phyloP scores from a whole-genome alignment of 1,284 basidiomycete species.

The Cystobasidium sp. region DNA sequence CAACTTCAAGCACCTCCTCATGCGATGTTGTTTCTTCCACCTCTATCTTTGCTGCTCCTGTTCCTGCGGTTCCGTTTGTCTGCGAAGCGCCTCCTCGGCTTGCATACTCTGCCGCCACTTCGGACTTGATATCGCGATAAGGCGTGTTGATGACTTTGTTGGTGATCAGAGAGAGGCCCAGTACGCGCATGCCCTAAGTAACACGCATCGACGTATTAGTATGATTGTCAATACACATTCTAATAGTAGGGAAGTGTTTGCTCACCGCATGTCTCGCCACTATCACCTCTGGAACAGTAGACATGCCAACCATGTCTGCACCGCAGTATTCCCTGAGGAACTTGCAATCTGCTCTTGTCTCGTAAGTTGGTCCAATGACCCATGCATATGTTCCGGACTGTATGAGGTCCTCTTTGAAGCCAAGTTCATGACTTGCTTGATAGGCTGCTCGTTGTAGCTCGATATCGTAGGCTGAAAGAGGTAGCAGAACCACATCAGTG shows the following conservation, averaged over 20 bases:
- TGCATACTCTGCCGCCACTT: constrained; percentile 45
- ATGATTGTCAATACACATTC: too few relatives aligned
- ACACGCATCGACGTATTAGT: too few relatives aligned
- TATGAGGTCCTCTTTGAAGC: constrained; percentile 43
- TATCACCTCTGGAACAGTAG: constrained; percentile 53
- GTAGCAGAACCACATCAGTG: neutral
- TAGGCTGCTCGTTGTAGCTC: constrained; percentile 48
- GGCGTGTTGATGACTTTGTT: constrained; percentile 52
- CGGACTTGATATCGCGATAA: constrained; percentile 49
- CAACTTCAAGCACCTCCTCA: constrained; percentile 44
- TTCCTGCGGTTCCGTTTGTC: neutral
- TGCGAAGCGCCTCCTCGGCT: neutral
- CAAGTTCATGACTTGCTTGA: constrained; percentile 45
- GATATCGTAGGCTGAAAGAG: constrained; percentile 50
- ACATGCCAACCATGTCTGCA: constrained; percentile 53
- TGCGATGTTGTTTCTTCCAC: constrained; percentile 34
- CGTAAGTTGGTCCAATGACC: constrained; percentile 53
- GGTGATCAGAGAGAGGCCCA: constrained; percentile 53
- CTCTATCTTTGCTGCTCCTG: constrained; percentile 19
- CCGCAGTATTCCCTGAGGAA: constrained; percentile 48
- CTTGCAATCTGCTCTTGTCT: constrained; percentile 51
- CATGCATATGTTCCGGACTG: constrained; percentile 51
- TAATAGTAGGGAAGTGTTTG: too few relatives aligned
- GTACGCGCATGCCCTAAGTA: constrained; percentile 51
- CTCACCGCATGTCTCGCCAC: constrained; percentile 48